These are phyloP conservation scores for Melanogaster broomeanus DNA, from an alignment of 768 basidiomycete genomes.

Conservation along the genomic window DNA sequence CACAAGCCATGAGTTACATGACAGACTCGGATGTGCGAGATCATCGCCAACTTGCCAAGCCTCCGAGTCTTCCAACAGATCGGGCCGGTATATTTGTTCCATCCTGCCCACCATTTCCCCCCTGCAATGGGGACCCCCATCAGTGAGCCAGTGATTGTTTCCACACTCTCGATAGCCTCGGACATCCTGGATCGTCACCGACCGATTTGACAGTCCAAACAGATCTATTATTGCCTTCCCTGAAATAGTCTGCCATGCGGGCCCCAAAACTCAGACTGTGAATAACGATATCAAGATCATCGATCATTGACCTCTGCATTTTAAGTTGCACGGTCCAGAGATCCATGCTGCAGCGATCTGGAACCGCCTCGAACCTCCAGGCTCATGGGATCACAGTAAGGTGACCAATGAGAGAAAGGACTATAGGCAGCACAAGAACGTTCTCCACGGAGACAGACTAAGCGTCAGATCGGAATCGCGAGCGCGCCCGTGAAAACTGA, in stretches of 20 bases:
- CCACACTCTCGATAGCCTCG: no score
- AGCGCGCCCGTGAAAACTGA: background rate
- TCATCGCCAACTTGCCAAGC: no score
- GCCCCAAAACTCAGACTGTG: no score
- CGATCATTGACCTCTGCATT: background rate
- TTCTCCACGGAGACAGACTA: background rate
- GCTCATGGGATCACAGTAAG: background rate
- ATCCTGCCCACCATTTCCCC: no score
- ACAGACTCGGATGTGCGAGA: no score
- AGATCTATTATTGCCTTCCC: background rate
- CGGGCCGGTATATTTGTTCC: no score
- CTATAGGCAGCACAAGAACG: slow-evolving; percentile 8
- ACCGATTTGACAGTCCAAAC: background rate
- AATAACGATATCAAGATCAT: no score
- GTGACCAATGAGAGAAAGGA: background rate
- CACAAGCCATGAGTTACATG: no score
- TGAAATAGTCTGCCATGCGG: background rate
- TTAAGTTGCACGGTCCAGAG: background rate
- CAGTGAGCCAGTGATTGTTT: no score
- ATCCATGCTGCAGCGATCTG: background rate
- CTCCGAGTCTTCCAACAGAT: no score
- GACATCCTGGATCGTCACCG: background rate
- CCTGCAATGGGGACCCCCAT: no score
- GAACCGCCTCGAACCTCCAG: background rate
- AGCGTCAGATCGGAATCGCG: background rate